These are phyloP conservation scores for Eucalyptus decipiens DNA, from an alignment of 345 rosid species.

Conservation along the genomic window DNA sequence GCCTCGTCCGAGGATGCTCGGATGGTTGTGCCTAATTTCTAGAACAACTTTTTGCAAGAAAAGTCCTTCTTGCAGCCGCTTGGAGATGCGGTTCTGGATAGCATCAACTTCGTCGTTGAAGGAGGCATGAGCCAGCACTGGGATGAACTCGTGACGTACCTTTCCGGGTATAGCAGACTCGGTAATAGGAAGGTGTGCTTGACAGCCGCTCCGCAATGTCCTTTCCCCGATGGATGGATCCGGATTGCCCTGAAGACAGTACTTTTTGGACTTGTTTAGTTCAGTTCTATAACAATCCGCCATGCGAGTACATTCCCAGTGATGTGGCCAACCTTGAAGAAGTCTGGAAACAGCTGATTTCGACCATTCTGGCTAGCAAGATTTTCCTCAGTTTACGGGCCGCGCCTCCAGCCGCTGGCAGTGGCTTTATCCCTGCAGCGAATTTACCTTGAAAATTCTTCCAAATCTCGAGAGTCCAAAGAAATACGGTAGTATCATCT, in stretches of 20 bases:
- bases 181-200: slow-evolving; percentile 30
- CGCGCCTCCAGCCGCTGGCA: slow-evolving; percentile 34
- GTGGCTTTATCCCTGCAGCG: slow-evolving; percentile 42
- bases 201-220: slow-evolving; percentile 60
- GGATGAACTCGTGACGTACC: slow-evolving; percentile 21
- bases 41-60: slow-evolving; percentile 2
- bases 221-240: slow-evolving; percentile 31
- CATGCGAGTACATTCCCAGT: slow-evolving; percentile 25
- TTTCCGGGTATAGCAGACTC: slow-evolving; percentile 7
- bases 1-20: slow-evolving; percentile 24
- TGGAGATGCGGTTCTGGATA: slow-evolving; percentile 28
- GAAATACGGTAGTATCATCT: slow-evolving; percentile 49
- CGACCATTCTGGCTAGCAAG: slow-evolving; percentile 13
- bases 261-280: slow-evolving; percentile 45
- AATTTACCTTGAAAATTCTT: slow-evolving; percentile 23
- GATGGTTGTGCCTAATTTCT: slow-evolving; percentile 1
- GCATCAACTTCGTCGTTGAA: slow-evolving; percentile 39
- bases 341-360: slow-evolving; percentile 45
- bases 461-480: slow-evolving; percentile 22
- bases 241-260: slow-evolving; percentile 35
- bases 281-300: slow-evolving; percentile 46
- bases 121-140: slow-evolving; percentile 19
- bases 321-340: slow-evolving; percentile 14
- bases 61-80: slow-evolving; percentile 9
- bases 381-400: slow-evolving; percentile 52